Percentiles rank a stretch among this genome's conserved stretches.
Evolutionary conservation across 768 basidiomycete genomes (phyloP).

Genomic region (Baorangia bicolor): DNA sequence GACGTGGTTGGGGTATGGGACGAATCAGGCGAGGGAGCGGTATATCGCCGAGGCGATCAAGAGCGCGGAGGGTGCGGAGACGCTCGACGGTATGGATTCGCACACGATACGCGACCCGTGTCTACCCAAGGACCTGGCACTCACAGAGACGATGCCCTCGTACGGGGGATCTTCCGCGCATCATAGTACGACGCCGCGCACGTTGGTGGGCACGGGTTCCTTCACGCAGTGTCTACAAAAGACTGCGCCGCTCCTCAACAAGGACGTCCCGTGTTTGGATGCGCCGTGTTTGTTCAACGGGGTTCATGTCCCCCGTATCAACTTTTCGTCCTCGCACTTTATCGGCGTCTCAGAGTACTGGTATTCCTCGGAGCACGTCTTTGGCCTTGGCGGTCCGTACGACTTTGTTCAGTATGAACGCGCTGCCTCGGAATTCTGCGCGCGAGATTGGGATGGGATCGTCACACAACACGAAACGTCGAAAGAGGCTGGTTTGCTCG

Average conservation of each 20-base stretch:
- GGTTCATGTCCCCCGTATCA: slow-evolving; percentile 88
- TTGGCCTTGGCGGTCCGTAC: slow-evolving; percentile 92
- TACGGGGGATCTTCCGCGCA: slow-evolving; percentile 40
- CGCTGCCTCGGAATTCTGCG: slow-evolving; percentile 85
- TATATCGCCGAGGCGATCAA: slow-evolving; percentile 73
- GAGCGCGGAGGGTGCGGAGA: slow-evolving; percentile 46
- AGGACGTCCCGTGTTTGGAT: slow-evolving; percentile 77
- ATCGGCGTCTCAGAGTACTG: slow-evolving; percentile 99
- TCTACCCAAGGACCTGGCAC: slow-evolving; percentile 71
- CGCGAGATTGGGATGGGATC: slow-evolving; percentile 75
- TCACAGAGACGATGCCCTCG: slow-evolving; percentile 57
- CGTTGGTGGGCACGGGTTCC: slow-evolving; percentile 82
- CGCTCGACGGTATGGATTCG: slow-evolving; percentile 14
- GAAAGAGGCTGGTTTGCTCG: slow-evolving; percentile 46
- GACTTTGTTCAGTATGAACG: slow-evolving; percentile 96
- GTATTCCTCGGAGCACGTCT: slow-evolving; percentile 98
- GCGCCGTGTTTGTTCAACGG: slow-evolving; percentile 92
- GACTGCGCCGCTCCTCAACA: slow-evolving; percentile 80
- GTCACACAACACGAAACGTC: slow-evolving; percentile 60
- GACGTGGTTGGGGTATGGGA: slow-evolving; percentile 98
- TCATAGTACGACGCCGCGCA: slow-evolving; percentile 52
- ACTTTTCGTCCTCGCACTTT: slow-evolving; percentile 90
- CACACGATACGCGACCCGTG: slow-evolving; percentile 80
- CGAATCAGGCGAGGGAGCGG: slow-evolving; percentile 93
- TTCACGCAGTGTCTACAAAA: slow-evolving; percentile 79